phyloP scores from a whole-genome alignment of 108 stramenopile genomes.

The Pseudonitzschia pungens region DNA sequence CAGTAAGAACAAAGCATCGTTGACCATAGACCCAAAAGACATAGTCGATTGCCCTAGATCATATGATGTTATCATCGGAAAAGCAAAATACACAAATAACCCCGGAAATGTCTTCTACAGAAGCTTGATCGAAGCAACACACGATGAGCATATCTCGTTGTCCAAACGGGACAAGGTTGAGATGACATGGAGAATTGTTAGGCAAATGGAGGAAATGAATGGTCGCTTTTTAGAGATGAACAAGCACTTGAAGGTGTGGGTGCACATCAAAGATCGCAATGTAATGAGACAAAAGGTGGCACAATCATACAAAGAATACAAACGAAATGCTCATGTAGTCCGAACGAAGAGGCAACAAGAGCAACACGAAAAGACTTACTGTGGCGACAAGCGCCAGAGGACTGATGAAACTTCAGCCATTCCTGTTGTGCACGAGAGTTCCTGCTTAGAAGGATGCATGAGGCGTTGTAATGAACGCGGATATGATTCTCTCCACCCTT shows the following conservation, averaged over 20 bases:
- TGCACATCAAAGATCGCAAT: neutral
- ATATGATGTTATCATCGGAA: neutral
- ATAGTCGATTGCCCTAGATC: neutral
- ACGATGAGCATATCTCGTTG: neutral
- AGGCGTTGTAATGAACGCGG: too few species aligned
- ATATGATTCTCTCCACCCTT: too few species aligned
- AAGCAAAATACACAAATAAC: neutral
- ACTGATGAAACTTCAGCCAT: neutral
- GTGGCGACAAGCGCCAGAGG: neutral
- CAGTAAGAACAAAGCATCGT: neutral
- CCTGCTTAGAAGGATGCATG: too few species aligned
- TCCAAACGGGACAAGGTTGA: neutral
- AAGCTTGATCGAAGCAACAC: constrained; percentile 1
- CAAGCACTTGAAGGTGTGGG: neutral
- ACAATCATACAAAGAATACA: constrained; percentile 8
- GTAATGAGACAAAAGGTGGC: constrained; percentile 5
- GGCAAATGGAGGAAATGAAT: neutral
- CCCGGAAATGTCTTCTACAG: neutral
- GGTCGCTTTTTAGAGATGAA: constrained; percentile 1
- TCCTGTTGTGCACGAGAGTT: too few species aligned
- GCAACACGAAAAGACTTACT: neutral
- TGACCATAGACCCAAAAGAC: neutral
- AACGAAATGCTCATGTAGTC: neutral
- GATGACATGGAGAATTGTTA: neutral
- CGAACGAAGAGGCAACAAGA: neutral